These are phyloP conservation scores for Emydomyces testavorans DNA, from an alignment of 2,329 filamentous ascomycete genomes.

Conservation along the genomic window DNA sequence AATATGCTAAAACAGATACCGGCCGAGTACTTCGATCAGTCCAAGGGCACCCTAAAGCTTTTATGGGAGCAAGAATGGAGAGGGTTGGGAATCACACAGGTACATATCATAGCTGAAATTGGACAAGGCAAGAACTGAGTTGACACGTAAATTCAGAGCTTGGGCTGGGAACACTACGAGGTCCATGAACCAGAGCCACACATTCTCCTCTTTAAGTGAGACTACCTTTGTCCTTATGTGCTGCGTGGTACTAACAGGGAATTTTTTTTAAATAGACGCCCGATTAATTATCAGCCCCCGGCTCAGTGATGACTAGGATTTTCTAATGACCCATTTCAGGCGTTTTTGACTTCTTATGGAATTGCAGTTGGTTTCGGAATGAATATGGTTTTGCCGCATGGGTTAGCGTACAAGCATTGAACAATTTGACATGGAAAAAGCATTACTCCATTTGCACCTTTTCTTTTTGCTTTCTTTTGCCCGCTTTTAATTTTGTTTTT, in stretches of 20 bases:
- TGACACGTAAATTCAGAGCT: slow-evolving; percentile 49
- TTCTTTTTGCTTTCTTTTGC: slow-evolving; percentile 7
- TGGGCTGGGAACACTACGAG: slow-evolving; percentile 99
- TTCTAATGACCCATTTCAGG: slow-evolving; percentile 10
- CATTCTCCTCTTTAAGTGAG: slow-evolving; percentile 86
- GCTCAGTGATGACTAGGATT: slow-evolving; percentile 14
- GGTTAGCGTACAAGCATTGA: slow-evolving; percentile 8
- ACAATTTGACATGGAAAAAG: slow-evolving; percentile 8
- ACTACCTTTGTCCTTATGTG: slow-evolving; percentile 16
- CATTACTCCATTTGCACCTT: slow-evolving; percentile 8
- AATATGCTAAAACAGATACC: slow-evolving; percentile 96
- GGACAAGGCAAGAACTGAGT: neutral
- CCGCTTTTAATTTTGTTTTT: neutral
- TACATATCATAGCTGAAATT: slow-evolving; percentile 31
- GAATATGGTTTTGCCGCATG: slow-evolving; percentile 9
- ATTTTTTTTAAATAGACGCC: slow-evolving; percentile 46
- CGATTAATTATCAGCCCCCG: slow-evolving; percentile 72
- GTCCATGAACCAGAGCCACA: slow-evolving; percentile 98
- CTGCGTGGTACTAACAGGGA: slow-evolving; percentile 20
- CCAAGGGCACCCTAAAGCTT: slow-evolving; percentile 86
- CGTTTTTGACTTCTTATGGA: slow-evolving; percentile 11
- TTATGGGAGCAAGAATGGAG: slow-evolving; percentile 99
- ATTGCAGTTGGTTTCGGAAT: slow-evolving; percentile 5
- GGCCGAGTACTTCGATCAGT: slow-evolving; percentile 80
- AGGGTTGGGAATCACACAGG: slow-evolving; percentile 92